Conservation (phyloP, 345 rosid species). For the Camelina hispida region DNA sequence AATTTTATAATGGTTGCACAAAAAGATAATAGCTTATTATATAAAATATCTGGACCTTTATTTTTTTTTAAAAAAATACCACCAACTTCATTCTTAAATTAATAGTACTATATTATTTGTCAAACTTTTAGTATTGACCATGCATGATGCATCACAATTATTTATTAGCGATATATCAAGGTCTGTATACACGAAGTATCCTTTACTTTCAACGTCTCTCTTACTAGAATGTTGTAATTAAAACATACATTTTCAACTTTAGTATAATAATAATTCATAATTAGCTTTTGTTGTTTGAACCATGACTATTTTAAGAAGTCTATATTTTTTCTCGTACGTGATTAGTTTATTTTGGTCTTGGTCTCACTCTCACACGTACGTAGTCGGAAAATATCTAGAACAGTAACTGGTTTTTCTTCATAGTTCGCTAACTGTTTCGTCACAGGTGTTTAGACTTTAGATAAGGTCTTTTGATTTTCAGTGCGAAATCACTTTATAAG, state of each 20-base stretch:
- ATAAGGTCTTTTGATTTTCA: not conserved
- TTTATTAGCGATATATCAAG: constrained; percentile 9
- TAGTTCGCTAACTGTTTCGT: constrained; percentile 10
- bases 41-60: no score
- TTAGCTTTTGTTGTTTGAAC: constrained; percentile 12
- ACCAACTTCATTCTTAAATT: constrained; percentile 29
- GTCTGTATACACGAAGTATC: not conserved
- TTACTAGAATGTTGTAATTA: constrained; percentile 35
- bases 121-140: constrained; percentile 11
- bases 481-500: not conserved
- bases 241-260: constrained; percentile 6
- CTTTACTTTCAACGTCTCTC: constrained; percentile 23
- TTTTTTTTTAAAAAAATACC: not conserved
- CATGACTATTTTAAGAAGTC: not conserved
- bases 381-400: constrained; percentile 32
- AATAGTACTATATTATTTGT: constrained; percentile 7
- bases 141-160: constrained; percentile 3
- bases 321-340: constrained; percentile 13
- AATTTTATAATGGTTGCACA: not conserved
- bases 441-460: constrained; percentile 7
- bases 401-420: constrained; percentile 1
- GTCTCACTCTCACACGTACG: constrained; percentile 1
- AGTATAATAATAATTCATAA: not conserved
- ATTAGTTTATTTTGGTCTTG: constrained; percentile 26
- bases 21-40: no score